Evolutionary conservation across 2,329 filamentous ascomycete genomes (phyloP).

Genomic region (Xylaria sp.): DNA sequence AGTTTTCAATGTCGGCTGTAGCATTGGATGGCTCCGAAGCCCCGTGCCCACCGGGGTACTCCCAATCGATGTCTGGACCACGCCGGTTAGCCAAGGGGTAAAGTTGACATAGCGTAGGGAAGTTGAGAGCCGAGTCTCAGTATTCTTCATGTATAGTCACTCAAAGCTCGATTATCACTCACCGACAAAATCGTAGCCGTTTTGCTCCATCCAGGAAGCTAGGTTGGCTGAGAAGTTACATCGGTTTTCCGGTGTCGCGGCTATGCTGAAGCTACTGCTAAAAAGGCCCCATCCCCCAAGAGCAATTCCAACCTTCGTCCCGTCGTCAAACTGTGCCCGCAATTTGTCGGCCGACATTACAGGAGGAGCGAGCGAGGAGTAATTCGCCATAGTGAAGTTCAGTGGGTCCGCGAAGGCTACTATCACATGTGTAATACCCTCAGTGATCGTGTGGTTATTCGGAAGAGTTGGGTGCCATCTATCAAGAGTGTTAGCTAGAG

Average conservation of each 20-base stretch:
- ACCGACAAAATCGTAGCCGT: slow-evolving; percentile 25
- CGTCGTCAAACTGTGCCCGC: slow-evolving; percentile 11
- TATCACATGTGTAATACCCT: slow-evolving; percentile 21
- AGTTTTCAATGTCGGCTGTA: slow-evolving; percentile 13
- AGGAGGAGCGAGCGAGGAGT: background rate
- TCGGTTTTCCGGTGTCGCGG: slow-evolving; percentile 5
- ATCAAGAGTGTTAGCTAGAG: background rate
- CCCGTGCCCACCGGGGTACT: slow-evolving; percentile 26
- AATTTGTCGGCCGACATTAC: slow-evolving; percentile 1
- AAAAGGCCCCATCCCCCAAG: slow-evolving; percentile 22
- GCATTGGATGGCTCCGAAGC: background rate
- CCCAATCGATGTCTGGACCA: slow-evolving; percentile 24
- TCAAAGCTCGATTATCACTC: background rate
- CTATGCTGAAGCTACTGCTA: slow-evolving; percentile 9
- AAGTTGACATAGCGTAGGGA: too few species aligned
- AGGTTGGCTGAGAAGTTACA: slow-evolving; percentile 16
- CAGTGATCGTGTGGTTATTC: background rate
- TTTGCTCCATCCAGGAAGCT: slow-evolving; percentile 2
- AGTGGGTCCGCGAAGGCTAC: slow-evolving; percentile 20
- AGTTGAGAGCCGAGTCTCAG: background rate
- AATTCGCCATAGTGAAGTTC: background rate
- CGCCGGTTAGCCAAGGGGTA: background rate
- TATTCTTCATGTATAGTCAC: background rate
- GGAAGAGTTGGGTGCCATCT: slow-evolving; percentile 11
- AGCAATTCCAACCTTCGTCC: slow-evolving; percentile 17